Evolutionary conservation across 2,329 filamentous ascomycete genomes (phyloP).

Genomic region (Colletotrichum falcatum): DNA sequence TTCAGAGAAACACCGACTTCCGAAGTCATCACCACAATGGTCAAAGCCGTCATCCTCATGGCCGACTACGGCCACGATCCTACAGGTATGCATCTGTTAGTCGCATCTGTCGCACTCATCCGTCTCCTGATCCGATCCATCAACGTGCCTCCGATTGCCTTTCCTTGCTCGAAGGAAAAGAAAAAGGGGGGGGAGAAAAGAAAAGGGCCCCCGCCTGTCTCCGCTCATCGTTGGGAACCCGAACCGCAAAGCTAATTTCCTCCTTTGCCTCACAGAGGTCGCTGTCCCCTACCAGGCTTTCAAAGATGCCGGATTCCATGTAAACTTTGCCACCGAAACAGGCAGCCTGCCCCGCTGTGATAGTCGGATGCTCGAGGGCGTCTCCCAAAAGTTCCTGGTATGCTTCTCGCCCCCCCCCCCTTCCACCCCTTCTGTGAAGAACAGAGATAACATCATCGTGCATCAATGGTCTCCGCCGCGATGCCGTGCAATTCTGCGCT

Average conservation of each 20-base stretch:
- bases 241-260: conserved; percentile 30
- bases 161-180: too few relatives aligned
- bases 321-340: conserved; percentile 63
- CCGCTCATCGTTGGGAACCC: too few relatives aligned
- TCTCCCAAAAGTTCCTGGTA: conserved; percentile 63
- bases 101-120: too few relatives aligned
- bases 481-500: neutral
- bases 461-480: neutral
- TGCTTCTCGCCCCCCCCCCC: too few relatives aligned
- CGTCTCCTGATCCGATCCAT: too few relatives aligned
- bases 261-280: conserved; percentile 54
- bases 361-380: conserved; percentile 60
- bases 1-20: neutral
- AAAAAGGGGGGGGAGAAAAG: neutral
- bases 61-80: conserved; percentile 68
- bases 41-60: conserved; percentile 62
- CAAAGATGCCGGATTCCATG: conserved; percentile 59
- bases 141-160: too few relatives aligned
- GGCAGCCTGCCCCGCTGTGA: conserved; percentile 62
- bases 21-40: conserved; percentile 41
- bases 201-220: neutral
- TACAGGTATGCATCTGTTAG: conserved; percentile 54
- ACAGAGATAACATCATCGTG: neutral
- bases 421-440: neutral
- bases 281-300: conserved; percentile 62